Evolutionary conservation across 768 basidiomycete genomes (phyloP), one percentile per base, ranked within the genome.

Genomic region (Mycena kentingensis): DNA sequence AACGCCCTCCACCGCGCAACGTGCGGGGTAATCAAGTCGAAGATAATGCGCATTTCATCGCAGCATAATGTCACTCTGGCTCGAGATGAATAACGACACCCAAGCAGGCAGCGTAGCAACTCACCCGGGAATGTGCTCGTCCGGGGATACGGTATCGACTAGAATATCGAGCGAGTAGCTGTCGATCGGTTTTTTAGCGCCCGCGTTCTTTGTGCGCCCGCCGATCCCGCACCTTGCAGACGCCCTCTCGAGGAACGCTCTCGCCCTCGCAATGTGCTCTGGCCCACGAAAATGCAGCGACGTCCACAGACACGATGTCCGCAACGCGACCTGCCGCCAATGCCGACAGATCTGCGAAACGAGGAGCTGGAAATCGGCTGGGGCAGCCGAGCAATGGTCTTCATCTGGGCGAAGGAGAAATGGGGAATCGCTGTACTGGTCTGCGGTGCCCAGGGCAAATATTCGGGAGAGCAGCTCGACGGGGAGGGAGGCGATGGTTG

Each of bases 401-500:
- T 76, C 68, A 47, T 73, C 74, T 15, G 79, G 77, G 45, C 77
- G 77, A 63, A 81, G 71, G 26, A 80, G 69, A 58, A 80, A 80
- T 3, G 79, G 79, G 2, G 77, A 76, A 36, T 68, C 68, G 21
- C 65, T 56, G 63, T 77, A 77, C 1, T 76, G 77, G 42, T 74
- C 71, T 26, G 65, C 66, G 37, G 77, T 70, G 51, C 82, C 82
- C n/a, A 83, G 69, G 50, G 75, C 58, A 65, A 85, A 84, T 19
- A 87, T 78, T 37, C 78, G 70, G 18, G 78, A 69, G 50, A 87
- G 70, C 46, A 87, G 71, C 58, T 87, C 85, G 46, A 81, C 75
- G 26, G 84, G 84, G 42, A 85, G 73, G 5, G 70, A 61, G 61
- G 78, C 69, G 47, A 83, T 70, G 39, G 67, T 61, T 26, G 67